A percentile compares a stretch with the other conserved stretches of the same genome.
Evolutionary conservation across 2,329 filamentous ascomycete genomes (phyloP).

Genomic region (Aspergillus latus): DNA sequence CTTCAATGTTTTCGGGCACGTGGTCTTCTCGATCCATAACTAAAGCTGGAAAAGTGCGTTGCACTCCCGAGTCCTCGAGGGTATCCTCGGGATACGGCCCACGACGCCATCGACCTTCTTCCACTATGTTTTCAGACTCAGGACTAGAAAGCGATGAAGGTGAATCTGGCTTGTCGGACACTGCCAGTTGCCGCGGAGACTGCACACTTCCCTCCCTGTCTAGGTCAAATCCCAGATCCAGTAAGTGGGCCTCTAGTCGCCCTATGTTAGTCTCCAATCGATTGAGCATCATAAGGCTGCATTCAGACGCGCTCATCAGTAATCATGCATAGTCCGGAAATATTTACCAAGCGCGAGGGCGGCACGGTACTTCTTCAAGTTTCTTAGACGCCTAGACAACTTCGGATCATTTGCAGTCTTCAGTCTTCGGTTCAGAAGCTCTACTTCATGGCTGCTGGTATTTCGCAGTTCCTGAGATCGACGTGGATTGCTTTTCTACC

Average conservation of each 20-base stretch:
- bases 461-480: neutral
- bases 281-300: conserved; percentile 21
- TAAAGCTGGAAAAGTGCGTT: neutral
- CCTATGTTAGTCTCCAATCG: conserved; percentile 20
- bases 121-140: neutral
- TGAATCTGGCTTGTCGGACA: neutral
- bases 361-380: conserved; percentile 11
- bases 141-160: neutral
- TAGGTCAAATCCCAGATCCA: conserved; percentile 16
- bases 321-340: neutral
- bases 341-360: neutral
- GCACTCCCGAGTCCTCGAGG: neutral
- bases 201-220: neutral
- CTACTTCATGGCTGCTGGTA: neutral
- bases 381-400: conserved; percentile 6
- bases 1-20: neutral
- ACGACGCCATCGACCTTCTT: neutral
- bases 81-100: neutral
- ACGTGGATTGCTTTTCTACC: neutral
- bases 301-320: neutral
- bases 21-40: neutral
- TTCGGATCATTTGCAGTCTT: conserved; percentile 1
- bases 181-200: neutral
- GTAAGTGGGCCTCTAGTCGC: conserved; percentile 18
- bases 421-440: neutral